Percentiles rank a stretch among this genome's conserved stretches.
Evolutionary conservation across 352 stramenopile species (phyloP).

Genomic region (Pythium monospermum): DNA sequence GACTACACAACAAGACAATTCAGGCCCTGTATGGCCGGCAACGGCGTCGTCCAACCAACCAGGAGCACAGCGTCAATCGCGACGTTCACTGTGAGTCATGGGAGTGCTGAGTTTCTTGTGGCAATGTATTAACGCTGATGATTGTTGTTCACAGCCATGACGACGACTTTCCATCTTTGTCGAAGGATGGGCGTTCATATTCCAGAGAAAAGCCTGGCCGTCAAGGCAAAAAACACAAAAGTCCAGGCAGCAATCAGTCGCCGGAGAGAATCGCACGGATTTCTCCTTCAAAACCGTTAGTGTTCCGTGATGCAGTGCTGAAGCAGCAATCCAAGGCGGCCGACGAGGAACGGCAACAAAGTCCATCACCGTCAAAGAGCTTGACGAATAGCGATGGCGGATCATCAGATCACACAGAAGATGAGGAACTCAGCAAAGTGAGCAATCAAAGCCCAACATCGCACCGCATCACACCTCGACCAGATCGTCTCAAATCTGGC

Average conservation of each 20-base stretch:
- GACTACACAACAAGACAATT: too few species aligned
- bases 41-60: too few species aligned
- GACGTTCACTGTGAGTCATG: too few species aligned
- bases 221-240: too few species aligned
- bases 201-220: too few species aligned
- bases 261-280: background rate
- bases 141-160: conserved; percentile 7
- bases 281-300: conserved; percentile 24
- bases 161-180: conserved; percentile 16
- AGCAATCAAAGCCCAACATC: conserved; percentile 3
- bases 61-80: too few species aligned
- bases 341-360: background rate
- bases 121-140: background rate
- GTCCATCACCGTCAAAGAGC: conserved; percentile 1
- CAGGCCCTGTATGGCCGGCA: too few species aligned
- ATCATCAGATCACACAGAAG: conserved; percentile 5
- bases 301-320: conserved; percentile 55
- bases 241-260: background rate
- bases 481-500: too few species aligned
- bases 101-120: too few species aligned
- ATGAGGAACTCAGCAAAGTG: too few species aligned
- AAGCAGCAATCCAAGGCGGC: conserved; percentile 24
- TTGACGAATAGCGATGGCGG: conserved; percentile 7
- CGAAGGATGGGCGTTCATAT: background rate
- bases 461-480: background rate